These are phyloP conservation scores for Aspergillus brunneoviolaceus DNA, from an alignment of 2,329 filamentous ascomycete species.

Conservation along the genomic window DNA sequence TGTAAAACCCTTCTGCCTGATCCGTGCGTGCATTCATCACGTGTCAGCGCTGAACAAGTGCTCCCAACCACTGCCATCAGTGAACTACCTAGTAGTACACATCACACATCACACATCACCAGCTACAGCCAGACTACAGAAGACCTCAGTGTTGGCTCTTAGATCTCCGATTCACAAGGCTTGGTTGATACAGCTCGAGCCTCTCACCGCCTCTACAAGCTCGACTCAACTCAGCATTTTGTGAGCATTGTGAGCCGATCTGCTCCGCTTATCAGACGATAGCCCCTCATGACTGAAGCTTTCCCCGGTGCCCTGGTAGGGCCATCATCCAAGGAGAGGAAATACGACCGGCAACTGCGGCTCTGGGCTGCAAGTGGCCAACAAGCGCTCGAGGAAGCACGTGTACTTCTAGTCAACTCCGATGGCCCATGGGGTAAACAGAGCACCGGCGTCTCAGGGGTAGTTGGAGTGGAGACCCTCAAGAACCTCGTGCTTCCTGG, in stretches of 20 bases:
- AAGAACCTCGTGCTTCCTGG: conserved; percentile 97
- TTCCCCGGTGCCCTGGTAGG: conserved; percentile 40
- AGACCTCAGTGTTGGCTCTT: too few species aligned
- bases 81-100: not conserved
- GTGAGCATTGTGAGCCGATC: not conserved
- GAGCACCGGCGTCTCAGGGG: conserved; percentile 63
- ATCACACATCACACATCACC: not conserved
- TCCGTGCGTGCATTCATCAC: not conserved
- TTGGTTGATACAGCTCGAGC: not conserved
- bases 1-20: not conserved
- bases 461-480: conserved; percentile 83
- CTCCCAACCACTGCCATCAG: not conserved
- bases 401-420: conserved; percentile 87
- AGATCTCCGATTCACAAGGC: too few species aligned
- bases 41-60: conserved; percentile 2
- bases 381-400: conserved; percentile 81
- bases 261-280: not conserved
- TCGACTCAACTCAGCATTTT: not conserved
- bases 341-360: conserved; percentile 92
- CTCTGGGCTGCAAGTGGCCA: conserved; percentile 94
- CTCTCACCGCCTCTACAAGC: not conserved
- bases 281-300: conserved; percentile 35
- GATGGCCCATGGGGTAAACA: conserved; percentile 39
- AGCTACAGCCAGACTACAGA: not conserved
- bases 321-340: conserved; percentile 65